A percentile compares a stretch with the other conserved stretches of the same genome.
Evolutionary conservation across 805 yeast species (phyloP).

Genomic region (Wickerhamomyces bisporus): DNA sequence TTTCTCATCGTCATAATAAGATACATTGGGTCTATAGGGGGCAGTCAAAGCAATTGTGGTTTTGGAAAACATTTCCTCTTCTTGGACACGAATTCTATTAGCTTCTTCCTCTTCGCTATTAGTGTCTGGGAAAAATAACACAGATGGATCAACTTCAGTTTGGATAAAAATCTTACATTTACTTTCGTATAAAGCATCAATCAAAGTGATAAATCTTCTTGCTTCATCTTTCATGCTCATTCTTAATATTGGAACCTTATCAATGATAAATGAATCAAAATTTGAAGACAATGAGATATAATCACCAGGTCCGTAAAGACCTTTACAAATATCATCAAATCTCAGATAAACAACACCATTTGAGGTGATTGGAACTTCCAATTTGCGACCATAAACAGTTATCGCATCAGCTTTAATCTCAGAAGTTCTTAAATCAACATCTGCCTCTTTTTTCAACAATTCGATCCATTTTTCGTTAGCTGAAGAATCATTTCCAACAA

Average conservation of each 20-base stretch:
- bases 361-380: conserved; percentile 40
- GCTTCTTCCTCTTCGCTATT: conserved; percentile 24
- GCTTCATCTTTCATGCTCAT: conserved; percentile 61
- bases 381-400: conserved; percentile 51
- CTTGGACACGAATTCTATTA: conserved; percentile 44
- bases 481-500: conserved; percentile 31
- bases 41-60: conserved; percentile 53
- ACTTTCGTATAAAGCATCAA: conserved; percentile 68
- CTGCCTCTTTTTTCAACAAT: conserved; percentile 1
- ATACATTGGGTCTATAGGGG: conserved; percentile 67
- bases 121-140: conserved; percentile 59
- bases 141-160: conserved; percentile 42
- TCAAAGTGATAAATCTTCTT: conserved; percentile 55
- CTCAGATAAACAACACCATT: conserved; percentile 42
- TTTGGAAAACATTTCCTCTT: conserved; percentile 65
- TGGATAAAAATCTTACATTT: conserved; percentile 55
- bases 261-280: conserved; percentile 52
- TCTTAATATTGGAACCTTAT: conserved; percentile 56
- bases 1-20: conserved; percentile 51
- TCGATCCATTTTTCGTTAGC: background rate
- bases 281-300: conserved; percentile 62
- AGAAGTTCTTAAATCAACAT: conserved; percentile 1
- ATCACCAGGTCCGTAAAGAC: conserved; percentile 60
- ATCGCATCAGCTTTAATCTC: conserved; percentile 24
- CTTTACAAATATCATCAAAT: conserved; percentile 50